These are phyloP conservation scores for Dactylellina leptospora DNA, from an alignment of 2,329 filamentous ascomycete species.

Conservation along the genomic window DNA sequence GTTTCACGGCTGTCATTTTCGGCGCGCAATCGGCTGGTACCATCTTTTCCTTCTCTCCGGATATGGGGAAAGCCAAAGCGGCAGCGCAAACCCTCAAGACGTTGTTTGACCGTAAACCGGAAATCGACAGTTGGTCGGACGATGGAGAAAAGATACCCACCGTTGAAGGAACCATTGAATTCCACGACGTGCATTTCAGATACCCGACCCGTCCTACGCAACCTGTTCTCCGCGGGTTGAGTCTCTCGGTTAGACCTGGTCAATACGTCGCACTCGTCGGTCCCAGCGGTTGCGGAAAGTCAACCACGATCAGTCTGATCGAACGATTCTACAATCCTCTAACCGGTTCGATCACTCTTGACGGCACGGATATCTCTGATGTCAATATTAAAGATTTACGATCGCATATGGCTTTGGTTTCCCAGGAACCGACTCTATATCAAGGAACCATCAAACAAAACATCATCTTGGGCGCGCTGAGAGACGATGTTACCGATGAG, in stretches of 20 bases:
- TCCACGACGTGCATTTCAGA: constrained; percentile 90
- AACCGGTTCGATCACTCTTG: constrained; percentile 79
- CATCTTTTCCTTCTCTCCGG: constrained; percentile 87
- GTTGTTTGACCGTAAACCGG: constrained; percentile 82
- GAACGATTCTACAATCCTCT: constrained; percentile 95
- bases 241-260: constrained; percentile 76
- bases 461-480: constrained; percentile 78
- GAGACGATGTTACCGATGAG: constrained; percentile 74
- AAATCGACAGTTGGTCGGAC: constrained; percentile 81
- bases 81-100: constrained; percentile 81
- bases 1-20: constrained; percentile 87
- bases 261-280: constrained; percentile 91
- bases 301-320: constrained; percentile 84
- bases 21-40: constrained; percentile 90
- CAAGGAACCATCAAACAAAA: constrained; percentile 92
- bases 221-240: constrained; percentile 86
- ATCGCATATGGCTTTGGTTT: constrained; percentile 82
- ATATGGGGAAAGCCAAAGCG: constrained; percentile 91
- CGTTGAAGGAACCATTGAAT: constrained; percentile 82
- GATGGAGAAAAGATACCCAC: constrained; percentile 70
- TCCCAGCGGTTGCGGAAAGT: constrained; percentile 93
- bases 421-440: constrained; percentile 93
- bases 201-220: constrained; percentile 92
- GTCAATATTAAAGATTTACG: constrained; percentile 89
- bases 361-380: constrained; percentile 80